Percentiles rank a stretch among this genome's conserved stretches.
phyloP scores from a whole-genome alignment of 257 asterid species.

The Linaria vulgaris region DNA sequence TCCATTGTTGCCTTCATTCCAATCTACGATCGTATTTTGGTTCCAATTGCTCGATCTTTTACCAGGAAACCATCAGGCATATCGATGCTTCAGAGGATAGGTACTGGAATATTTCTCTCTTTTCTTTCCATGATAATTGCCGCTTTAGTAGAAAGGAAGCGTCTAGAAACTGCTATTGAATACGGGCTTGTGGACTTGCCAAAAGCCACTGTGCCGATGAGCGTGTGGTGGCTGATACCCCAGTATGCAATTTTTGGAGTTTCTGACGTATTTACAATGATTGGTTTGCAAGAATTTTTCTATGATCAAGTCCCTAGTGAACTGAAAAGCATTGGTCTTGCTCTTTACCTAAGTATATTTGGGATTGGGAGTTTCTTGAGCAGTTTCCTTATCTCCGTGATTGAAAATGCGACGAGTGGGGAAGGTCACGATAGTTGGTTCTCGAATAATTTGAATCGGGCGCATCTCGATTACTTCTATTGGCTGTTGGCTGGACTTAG shows the following conservation, averaged over 20 bases:
- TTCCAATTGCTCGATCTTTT: conserved; percentile 39
- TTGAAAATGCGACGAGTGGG: conserved; percentile 40
- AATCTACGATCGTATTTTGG: conserved; percentile 53
- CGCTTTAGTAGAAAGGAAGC: conserved; percentile 35
- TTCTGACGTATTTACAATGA: conserved; percentile 46
- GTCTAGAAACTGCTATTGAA: conserved; percentile 33
- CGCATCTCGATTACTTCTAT: conserved; percentile 69
- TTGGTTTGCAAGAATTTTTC: conserved; percentile 73
- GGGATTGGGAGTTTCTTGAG: conserved; percentile 63
- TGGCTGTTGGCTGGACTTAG: conserved; percentile 56
- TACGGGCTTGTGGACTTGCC: conserved; percentile 36
- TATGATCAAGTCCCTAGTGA: conserved; percentile 62
- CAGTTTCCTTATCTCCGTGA: conserved; percentile 49
- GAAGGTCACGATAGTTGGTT: conserved; percentile 55
- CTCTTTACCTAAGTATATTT: conserved; percentile 51
- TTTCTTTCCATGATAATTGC: conserved; percentile 34
- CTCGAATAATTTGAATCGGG: conserved; percentile 56
- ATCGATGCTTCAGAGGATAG: conserved; percentile 37
- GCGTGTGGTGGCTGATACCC: conserved; percentile 55
- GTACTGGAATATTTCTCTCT: conserved; percentile 27
- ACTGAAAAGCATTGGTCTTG: conserved; percentile 52
- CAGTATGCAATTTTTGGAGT: conserved; percentile 50
- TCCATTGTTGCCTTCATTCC: conserved; percentile 42
- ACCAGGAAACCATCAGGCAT: conserved; percentile 37
- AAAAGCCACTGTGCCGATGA: conserved; percentile 42